Percentiles rank a stretch among this genome's conserved stretches.
Conservation (phyloP, 1,139 yeast genomes). For the Geotrichum siamense region DNA sequence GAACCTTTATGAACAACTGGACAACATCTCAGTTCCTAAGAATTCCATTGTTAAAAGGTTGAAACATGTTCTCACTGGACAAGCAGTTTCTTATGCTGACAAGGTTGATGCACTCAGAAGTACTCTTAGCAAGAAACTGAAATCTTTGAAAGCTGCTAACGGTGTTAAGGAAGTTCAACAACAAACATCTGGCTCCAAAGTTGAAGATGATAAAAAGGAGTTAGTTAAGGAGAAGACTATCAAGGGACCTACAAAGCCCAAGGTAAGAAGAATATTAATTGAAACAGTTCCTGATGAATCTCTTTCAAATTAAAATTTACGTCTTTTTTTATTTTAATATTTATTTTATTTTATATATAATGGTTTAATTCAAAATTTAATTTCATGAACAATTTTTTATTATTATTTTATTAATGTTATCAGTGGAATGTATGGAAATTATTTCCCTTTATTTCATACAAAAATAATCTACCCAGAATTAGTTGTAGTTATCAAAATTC, state of each 20-base stretch:
- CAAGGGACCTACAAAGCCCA: conserved; percentile 1
- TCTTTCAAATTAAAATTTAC: conserved; percentile 6
- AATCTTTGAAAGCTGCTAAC: background rate
- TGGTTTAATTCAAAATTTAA: too few species aligned
- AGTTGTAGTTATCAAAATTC: too few species aligned
- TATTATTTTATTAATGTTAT: too few species aligned
- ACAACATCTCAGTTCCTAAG: background rate
- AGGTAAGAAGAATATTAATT: conserved; percentile 3
- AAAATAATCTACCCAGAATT: too few species aligned
- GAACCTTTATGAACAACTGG: conserved; percentile 9
- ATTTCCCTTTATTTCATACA: too few species aligned
- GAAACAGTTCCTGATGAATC: conserved; percentile 10
- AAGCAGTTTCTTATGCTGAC: conserved; percentile 15
- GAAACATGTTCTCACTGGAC: conserved; percentile 14
- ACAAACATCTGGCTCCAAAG: background rate
- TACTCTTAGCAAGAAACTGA: background rate
- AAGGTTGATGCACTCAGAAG: conserved; percentile 10
- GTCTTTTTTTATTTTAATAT: too few species aligned
- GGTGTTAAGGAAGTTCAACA: background rate
- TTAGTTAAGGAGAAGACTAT: background rate
- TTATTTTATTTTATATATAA: too few species aligned
- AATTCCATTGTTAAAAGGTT: conserved; percentile 4
- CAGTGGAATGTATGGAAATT: too few species aligned
- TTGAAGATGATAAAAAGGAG: background rate
- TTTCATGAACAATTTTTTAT: too few species aligned